Percentiles rank a stretch among this genome's conserved stretches.
Evolutionary conservation across 2,329 filamentous ascomycete species (phyloP).

Genomic region (Sclerotiophoma versabilis): DNA sequence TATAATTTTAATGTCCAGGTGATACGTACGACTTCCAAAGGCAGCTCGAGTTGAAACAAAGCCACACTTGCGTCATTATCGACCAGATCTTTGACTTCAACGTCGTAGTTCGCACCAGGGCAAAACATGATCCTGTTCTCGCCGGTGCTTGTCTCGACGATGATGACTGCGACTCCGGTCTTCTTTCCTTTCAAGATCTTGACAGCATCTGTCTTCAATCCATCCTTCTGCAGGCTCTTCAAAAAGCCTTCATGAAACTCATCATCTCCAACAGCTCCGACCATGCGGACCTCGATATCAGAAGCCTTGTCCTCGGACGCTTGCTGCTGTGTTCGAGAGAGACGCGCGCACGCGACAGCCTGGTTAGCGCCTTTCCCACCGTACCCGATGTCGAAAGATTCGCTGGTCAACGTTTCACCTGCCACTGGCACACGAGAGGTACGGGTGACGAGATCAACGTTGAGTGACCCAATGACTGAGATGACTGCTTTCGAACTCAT

Average conservation of each 20-base stretch:
- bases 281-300: conserved; percentile 56
- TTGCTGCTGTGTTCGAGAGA: conserved; percentile 65
- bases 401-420: conserved; percentile 87
- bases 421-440: conserved; percentile 82
- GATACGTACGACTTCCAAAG: conserved; percentile 48
- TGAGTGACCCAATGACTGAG: conserved; percentile 89
- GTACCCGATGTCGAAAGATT: conserved; percentile 77
- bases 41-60: conserved; percentile 58
- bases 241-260: conserved; percentile 51
- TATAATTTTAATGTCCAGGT: background rate
- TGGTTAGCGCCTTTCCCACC: conserved; percentile 98
- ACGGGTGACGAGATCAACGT: conserved; percentile 90
- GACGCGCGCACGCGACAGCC: conserved; percentile 84
- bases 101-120: conserved; percentile 56
- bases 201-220: conserved; percentile 52
- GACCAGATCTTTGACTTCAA: conserved; percentile 48
- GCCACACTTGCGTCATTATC: conserved; percentile 52
- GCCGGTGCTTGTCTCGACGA: conserved; percentile 57
- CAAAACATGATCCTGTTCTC: conserved; percentile 59
- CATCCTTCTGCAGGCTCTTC: conserved; percentile 53
- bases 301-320: conserved; percentile 28
- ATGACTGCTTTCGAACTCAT: conserved; percentile 61
- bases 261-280: conserved; percentile 59
- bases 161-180: conserved; percentile 58
- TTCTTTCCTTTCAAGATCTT: conserved; percentile 52